Conservation (phyloP, 106 monocot species). For the Vanilla planifolia region DNA sequence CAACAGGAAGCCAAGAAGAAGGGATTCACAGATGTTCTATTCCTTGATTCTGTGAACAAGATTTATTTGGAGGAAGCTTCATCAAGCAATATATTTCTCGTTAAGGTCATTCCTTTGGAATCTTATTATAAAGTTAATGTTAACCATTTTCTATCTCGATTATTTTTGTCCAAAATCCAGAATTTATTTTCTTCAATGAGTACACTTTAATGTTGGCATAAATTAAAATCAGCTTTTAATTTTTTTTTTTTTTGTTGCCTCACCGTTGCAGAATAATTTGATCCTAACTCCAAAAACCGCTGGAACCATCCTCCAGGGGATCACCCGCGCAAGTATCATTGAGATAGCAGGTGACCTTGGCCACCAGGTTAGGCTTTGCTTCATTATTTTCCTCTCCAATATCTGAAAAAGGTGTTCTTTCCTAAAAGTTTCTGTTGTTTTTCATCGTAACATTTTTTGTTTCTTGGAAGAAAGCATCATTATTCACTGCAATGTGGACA, state of each 20-base stretch:
- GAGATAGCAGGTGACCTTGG: constrained; percentile 36
- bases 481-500: neutral
- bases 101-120: constrained; percentile 61
- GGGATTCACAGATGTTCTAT: constrained; percentile 16
- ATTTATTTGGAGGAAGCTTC: constrained; percentile 76
- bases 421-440: no score
- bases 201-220: no score
- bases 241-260: constrained; percentile 2
- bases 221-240: neutral
- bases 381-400: no score
- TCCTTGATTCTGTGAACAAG: constrained; percentile 50
- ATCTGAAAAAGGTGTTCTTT: no score
- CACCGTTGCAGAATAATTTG: constrained; percentile 18
- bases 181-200: no score
- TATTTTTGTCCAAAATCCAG: neutral
- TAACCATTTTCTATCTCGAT: neutral
- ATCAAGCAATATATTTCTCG: constrained; percentile 74
- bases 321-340: constrained; percentile 62
- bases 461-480: no score
- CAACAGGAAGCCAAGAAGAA: constrained; percentile 7
- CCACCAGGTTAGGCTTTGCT: constrained; percentile 47
- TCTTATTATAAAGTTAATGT: neutral
- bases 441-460: no score
- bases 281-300: constrained; percentile 41
- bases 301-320: constrained; percentile 50